Base-by-base conservation (phyloP, 164 flowering plant genomes). In the Kalanchoe fedtschenkoi region DNA sequence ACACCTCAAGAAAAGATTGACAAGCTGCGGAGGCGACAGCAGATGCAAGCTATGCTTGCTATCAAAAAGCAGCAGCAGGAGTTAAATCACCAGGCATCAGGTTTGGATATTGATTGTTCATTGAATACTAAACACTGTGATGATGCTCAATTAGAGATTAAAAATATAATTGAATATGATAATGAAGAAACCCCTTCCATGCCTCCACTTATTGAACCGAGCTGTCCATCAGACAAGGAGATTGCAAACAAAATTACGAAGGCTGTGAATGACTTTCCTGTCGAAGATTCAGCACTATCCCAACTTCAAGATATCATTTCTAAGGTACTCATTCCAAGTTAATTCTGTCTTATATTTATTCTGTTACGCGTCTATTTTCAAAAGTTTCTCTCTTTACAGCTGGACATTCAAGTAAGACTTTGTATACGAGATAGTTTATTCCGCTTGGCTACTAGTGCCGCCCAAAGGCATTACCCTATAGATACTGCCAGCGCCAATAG, bases 1-100 rank as follows among this genome's bases (percentile, higher is more conserved):
- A 86, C 97, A 38, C 97, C 96, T 44, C 87, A 74, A 63, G 97
- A 87, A 67, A 91, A 91, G 71, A 83, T 88, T 67, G 96, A 91
- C 69, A 91, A 91, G 44, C 63, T 91, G 46, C 82, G 93, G 76
- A 66, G 85, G 69, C 78, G 96, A 62, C 97, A 91, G 67, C 87
- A 88, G 77, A 76, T 86, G 75, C 91, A 80, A 68, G 97, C 97
- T 64, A 74, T 83, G 84, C 80, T 83, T 78, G 96, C 96, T 65
- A 91, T 91, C 71, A 83, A 80, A 73, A 84, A 78, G 62, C 96
- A 91, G 62, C 91, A 83, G 58, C 81, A 80, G 73, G 82, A 86
- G 61, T 75, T 88, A 35, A 66, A 64, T 62, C 75, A 75, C 51
- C 75, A 75, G 66, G 73, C 71, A 26, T 58, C 79, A 58, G 58